phyloP scores from a whole-genome alignment of 1,139 yeast species.

The Geotrichum phurueaensis region DNA sequence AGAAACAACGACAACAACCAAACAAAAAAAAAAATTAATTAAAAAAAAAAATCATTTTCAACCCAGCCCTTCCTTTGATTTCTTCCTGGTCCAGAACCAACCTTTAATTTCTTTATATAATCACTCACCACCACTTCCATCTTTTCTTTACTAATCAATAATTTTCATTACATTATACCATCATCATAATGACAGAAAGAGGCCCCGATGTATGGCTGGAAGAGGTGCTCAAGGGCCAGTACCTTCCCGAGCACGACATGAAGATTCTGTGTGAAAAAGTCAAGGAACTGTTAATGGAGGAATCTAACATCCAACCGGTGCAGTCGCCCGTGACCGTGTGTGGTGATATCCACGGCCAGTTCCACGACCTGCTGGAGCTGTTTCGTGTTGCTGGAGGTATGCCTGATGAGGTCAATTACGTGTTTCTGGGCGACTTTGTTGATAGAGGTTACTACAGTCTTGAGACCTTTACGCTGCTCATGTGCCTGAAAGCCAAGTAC shows the following conservation, averaged over 20 bases:
- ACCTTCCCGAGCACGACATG: slow-evolving; percentile 89
- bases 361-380: slow-evolving; percentile 86
- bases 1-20: neutral
- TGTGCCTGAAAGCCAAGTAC: slow-evolving; percentile 77
- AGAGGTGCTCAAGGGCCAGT: slow-evolving; percentile 82
- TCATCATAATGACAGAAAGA: slow-evolving; percentile 53
- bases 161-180: neutral
- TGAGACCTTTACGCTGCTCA: slow-evolving; percentile 84
- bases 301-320: slow-evolving; percentile 93
- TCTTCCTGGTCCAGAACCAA: neutral
- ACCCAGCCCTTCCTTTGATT: neutral
- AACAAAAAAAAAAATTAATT: neutral
- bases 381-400: slow-evolving; percentile 92
- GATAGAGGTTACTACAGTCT: slow-evolving; percentile 93
- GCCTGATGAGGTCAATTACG: slow-evolving; percentile 70
- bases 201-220: slow-evolving; percentile 97
- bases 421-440: slow-evolving; percentile 91
- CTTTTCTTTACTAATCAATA: neutral
- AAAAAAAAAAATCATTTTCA: neutral
- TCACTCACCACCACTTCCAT: neutral
- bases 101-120: neutral
- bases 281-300: slow-evolving; percentile 84
- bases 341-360: slow-evolving; percentile 98
- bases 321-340: slow-evolving; percentile 97
- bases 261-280: slow-evolving; percentile 92